Evolutionary conservation across 2,329 filamentous ascomycete species (phyloP), one percentile per base, ranked within the genome.

Genomic region (Aureobasidium sp.): DNA sequence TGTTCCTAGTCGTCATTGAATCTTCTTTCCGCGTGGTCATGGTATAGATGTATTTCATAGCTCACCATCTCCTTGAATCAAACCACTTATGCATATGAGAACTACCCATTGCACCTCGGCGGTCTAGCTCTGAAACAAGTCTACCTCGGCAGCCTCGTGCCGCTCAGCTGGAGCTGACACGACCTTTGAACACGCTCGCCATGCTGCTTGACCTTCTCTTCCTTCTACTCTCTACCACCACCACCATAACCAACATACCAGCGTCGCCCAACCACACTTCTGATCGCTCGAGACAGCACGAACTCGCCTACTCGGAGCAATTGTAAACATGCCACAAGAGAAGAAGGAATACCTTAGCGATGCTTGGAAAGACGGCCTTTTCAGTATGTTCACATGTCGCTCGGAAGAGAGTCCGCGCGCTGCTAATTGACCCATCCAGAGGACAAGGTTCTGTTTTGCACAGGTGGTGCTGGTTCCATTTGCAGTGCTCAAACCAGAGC

Each of bases 401-500:
- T 22, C 27, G 14, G 29, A 19, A 42, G 8, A 24, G 14, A 2
- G 22, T 35, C 27, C 40, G 29, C 19, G 22, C 44, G 15, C 40
- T 50, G 31, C 49, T 61, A 39, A 53, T 31, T 40, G 37, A 33
- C 9, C 27, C 35, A 31, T 35, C 14, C 69, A 95, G 90, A 87
- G 65, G 86, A 87, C 72, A 93, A 94, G 70, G 92, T 97, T 48
- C 84, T 93, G 67, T 96, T 97, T 76, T 95, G 95, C 70, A 99
- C 94, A 3, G 94, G 94, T 63, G 94, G 94, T 58, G 91, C 91
- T 5, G 93, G 94, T 61, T 88, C 89, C 29, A 97, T 99, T 71
- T 97, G 94, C 79, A 94, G 89, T 69, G 91, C 90, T 61, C 94
- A 97, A 78, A 94, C 96, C 35, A 85, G 91, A 66, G 94, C 94